Percentiles rank a stretch among this genome's conserved stretches.
Evolutionary conservation across 345 rosid species (phyloP).

Genomic region (Rhodamnia rubescens): DNA sequence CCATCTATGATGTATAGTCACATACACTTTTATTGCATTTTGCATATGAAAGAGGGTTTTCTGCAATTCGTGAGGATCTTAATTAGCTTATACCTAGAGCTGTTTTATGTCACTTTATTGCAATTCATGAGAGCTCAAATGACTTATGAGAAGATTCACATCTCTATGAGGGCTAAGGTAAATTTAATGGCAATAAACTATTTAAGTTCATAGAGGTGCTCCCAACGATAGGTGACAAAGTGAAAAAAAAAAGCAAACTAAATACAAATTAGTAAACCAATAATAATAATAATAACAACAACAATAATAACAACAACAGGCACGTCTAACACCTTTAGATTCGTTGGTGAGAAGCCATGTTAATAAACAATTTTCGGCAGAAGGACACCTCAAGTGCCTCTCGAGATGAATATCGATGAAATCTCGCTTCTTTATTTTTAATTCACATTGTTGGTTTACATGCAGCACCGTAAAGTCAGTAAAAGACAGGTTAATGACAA

Average conservation of each 20-base stretch:
- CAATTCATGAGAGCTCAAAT: not conserved
- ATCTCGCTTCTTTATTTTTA: no score
- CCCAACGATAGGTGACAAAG: not conserved
- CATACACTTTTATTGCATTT: not conserved
- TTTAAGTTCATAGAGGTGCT: not conserved
- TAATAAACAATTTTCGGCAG: no score
- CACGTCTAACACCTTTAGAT: no score
- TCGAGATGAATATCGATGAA: no score
- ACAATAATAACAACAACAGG: no score
- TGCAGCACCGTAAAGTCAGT: not conserved
- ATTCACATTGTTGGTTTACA: not conserved
- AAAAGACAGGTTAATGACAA: not conserved
- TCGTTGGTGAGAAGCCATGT: not conserved
- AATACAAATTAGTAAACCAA: not conserved
- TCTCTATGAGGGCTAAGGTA: not conserved
- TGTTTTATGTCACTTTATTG: not conserved
- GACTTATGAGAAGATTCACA: not conserved
- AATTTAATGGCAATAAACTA: not conserved
- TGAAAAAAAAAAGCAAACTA: rapidly evolving
- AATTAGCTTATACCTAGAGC: not conserved
- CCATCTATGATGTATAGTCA: rapidly evolving
- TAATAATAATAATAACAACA: no score
- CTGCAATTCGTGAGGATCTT: not conserved
- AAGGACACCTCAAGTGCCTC: no score
- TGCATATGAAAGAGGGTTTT: not conserved